Evolutionary conservation across 805 yeast species (phyloP), one percentile per base, ranked within the genome.

Genomic region (Tetrapisispora iriomotensis): DNA sequence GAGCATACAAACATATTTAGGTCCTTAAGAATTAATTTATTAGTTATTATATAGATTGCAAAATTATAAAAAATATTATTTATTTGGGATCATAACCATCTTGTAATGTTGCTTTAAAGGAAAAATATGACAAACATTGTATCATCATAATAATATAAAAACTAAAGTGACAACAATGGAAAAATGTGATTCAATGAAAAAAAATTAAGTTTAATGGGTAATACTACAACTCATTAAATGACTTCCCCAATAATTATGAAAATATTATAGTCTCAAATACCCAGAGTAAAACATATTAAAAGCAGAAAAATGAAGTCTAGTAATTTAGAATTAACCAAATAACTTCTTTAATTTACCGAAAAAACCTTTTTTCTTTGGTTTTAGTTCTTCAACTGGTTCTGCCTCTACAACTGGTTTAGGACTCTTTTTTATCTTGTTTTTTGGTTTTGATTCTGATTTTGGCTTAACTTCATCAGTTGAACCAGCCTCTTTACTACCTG

Each of bases 341-440:
- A 47, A 34, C 18, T 40, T 47, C 34, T 47, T 47, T 13, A 47
- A 24, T 20, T 44, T 47, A 27, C 41, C 23, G 34, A 46, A 45
- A 30, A 47, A 44, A 25, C 50, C 49, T 9, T 29, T 34, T 30
- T 45, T 47, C 42, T 45, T 45, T 34, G 44, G 44, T 31, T 43
- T 40, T 7, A 24, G 22, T 15, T 24, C 2, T 25, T 33, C 28
- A 4, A 43, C 26, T 8, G 36, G 17, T 21, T 36, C 41, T 26
- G 37, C 38, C 14, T 36, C 36, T 28, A 40, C 19, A 12, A 43
- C 19, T 20, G 37, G 36, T 30, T 32, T 40, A 9, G 39, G 26
- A 17, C 31, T 15, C n/a, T 32, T 20, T 15, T 32, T 24, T 3
- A 14, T 14, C 28, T 22, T 22, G 14, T 30, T 34, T 29, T 8